Base-by-base conservation (phyloP, 2,329 filamentous ascomycete species). In the Neurospora crassa region DNA sequence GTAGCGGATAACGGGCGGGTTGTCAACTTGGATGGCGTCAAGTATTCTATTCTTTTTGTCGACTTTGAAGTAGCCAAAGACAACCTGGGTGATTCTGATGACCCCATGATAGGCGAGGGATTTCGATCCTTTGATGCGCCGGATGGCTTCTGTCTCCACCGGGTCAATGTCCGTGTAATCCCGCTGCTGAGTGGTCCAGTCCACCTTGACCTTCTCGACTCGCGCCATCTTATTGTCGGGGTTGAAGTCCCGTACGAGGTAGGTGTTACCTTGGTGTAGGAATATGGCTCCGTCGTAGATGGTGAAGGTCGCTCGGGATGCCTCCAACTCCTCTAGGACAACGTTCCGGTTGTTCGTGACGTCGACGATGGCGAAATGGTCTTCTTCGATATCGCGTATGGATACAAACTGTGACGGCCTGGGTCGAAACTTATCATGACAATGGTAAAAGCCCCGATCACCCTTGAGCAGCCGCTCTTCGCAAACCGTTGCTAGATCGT, bases 51-150 rank as follows among this genome's bases (percentile, higher is more conserved):
- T 88, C 11, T 89, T 91, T 78, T 91, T 91, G 80, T 98, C 94
- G n/a, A 97, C 84, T 79, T 98, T 98, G 86, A 97, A 98, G 83
- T 96, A 99, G 1, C 96, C 96, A 79, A 96, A 98, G 1, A 99
- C 94, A 40, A 92, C 91, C 75, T 95, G 91, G 74, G 91, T 89
- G 77, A 98, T 94, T 76, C 91, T 91, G 78, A 99, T 95, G 0
- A 88, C 84, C 43, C 96, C 96, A 78, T 93, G 94, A 81, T 93
- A 98, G 1, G 94, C 95, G 73, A 89, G 87, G 0, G 87, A 91
- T 3, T 84, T 81, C 0, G 89, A 91, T 0, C 82, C 83, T 0
- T 81, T 75, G 45, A 97, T 92, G 20, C 85, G 87, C 8, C 93
- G 90, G 74, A 97, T 94, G 2, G 91, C 90, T 82, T 98, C 93